phyloP scores from a whole-genome alignment of 495 filamentous ascomycete species.

The Neurospora tetrasperma region DNA sequence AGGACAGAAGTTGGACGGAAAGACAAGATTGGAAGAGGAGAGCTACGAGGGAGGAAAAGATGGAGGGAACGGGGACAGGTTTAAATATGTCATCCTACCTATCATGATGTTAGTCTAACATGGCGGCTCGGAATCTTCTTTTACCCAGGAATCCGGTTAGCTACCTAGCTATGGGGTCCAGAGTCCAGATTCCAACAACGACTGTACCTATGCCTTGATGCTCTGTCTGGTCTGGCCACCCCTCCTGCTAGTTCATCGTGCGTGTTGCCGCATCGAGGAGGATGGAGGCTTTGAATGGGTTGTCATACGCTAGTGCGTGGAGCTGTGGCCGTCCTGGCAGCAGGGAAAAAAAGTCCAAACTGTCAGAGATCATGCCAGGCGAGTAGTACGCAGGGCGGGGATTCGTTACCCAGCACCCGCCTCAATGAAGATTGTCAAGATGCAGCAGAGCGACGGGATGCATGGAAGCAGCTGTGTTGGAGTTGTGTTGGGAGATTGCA shows the following conservation, averaged over 20 bases:
- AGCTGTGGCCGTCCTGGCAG: background rate
- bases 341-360: background rate
- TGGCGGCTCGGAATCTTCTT: background rate
- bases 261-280: too few relatives aligned
- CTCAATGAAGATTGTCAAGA: background rate
- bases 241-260: background rate
- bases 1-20: conserved; percentile 6
- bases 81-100: conserved; percentile 7
- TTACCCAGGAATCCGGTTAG: background rate
- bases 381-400: background rate
- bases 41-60: background rate
- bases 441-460: background rate
- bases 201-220: background rate
- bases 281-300: background rate
- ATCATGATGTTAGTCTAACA: background rate
- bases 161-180: background rate
- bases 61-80: conserved; percentile 1
- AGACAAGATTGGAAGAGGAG: background rate
- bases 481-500: too few relatives aligned
- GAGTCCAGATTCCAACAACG: background rate
- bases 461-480: background rate
- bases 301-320: background rate
- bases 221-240: background rate
- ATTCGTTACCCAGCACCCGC: background rate
- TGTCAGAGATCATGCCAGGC: background rate